Conservation (phyloP, 140 eudicot genomes). For the Oenanthe javanica region DNA sequence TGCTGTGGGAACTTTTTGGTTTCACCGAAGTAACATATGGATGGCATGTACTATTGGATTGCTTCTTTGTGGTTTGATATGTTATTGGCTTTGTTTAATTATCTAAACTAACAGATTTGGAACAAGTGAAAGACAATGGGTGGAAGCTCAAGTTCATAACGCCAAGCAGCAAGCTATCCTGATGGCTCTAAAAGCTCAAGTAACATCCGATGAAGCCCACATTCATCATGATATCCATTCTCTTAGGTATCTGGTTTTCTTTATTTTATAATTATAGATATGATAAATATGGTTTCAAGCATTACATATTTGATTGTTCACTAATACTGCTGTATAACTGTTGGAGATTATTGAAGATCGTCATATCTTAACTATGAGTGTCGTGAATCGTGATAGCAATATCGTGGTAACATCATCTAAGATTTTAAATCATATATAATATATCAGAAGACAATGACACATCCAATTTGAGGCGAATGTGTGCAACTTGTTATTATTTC, state of each 20-base stretch:
- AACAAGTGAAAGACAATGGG: conserved; percentile 97
- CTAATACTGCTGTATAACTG: neutral
- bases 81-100: neutral
- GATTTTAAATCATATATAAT: neutral
- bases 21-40: neutral
- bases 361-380: neutral
- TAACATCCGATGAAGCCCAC: conserved; percentile 96
- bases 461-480: neutral
- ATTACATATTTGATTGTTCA: neutral
- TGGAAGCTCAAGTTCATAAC: conserved; percentile 97
- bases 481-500: neutral
- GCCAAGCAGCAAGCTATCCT: conserved; percentile 96
- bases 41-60: neutral
- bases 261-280: neutral
- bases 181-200: conserved; percentile 84
- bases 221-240: conserved; percentile 97
- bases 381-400: neutral
- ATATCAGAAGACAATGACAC: neutral
- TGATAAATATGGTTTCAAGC: neutral
- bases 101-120: conserved; percentile 58
- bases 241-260: conserved; percentile 51
- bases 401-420: neutral
- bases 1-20: neutral
- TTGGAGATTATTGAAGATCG: neutral
- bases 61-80: neutral